Evolutionary conservation across 176 grass and related monocot genomes (phyloP).

Genomic region (Triticum urartu): DNA sequence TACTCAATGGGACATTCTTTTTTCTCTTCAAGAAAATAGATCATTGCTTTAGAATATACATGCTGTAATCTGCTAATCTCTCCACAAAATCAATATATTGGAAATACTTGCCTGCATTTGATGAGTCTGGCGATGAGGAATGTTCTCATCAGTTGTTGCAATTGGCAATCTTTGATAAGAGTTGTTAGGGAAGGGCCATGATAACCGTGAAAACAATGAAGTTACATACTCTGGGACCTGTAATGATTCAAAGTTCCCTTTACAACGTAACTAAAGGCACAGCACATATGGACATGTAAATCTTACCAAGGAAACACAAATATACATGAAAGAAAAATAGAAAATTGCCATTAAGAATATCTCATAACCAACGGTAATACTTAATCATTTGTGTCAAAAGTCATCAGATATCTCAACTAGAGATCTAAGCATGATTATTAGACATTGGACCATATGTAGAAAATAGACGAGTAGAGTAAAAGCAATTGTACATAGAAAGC

Average conservation of each 20-base stretch:
- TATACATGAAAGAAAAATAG: background rate
- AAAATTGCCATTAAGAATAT: background rate
- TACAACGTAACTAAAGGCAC: background rate
- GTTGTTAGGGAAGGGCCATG: conserved; percentile 47
- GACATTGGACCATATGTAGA: background rate
- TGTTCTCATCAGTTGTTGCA: conserved; percentile 44
- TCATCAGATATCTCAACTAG: background rate
- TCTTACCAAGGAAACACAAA: background rate
- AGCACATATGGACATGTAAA: background rate
- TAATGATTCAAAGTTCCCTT: conserved; percentile 16
- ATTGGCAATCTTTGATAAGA: conserved; percentile 54
- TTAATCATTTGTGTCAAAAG: background rate
- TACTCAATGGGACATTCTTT: background rate
- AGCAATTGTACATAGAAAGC: background rate
- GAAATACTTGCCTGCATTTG: conserved; percentile 61
- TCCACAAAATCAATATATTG: background rate
- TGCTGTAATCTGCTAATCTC: background rate
- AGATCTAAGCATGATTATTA: background rate
- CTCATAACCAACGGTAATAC: background rate
- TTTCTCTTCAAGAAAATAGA: background rate
- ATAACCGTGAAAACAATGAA: conserved; percentile 45
- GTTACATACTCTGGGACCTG: conserved; percentile 67
- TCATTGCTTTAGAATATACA: background rate
- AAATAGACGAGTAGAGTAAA: background rate
- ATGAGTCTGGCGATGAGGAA: conserved; percentile 20